phyloP scores from a whole-genome alignment of 331 rosid genomes.

The Acacia pycnantha region DNA sequence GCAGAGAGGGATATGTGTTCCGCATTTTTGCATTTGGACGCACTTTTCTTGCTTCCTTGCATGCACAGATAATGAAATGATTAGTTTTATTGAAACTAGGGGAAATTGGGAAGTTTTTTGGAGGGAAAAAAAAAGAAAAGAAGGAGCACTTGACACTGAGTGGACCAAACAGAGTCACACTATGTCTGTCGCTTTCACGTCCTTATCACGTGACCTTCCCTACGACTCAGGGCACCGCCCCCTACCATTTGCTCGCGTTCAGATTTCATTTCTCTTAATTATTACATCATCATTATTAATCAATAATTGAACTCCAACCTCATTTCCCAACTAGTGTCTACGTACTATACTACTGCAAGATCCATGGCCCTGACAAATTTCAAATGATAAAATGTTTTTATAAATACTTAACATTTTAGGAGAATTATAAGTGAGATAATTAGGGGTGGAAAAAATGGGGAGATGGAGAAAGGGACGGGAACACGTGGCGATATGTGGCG shows the following conservation, averaged over 20 bases:
- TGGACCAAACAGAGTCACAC: constrained; percentile 17
- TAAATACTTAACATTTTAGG: too few relatives aligned
- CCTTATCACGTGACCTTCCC: constrained; percentile 61
- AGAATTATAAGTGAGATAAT: not conserved
- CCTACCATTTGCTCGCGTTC: not conserved
- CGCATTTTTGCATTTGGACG: not conserved
- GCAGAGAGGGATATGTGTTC: not conserved
- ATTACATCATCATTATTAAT: not conserved
- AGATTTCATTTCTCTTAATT: not conserved
- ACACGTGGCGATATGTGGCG: constrained; percentile 38
- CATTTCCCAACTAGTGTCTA: not conserved
- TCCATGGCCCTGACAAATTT: not conserved
- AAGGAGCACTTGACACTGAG: not conserved
- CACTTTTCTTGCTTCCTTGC: not conserved
- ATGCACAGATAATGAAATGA: not conserved
- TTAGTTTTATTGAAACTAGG: not conserved
- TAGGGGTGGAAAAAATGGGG: not conserved
- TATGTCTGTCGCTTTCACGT: constrained; percentile 39
- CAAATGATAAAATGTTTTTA: not conserved
- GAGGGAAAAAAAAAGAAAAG: too few relatives aligned
- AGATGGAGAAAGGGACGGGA: not conserved
- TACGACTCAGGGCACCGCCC: constrained; percentile 70
- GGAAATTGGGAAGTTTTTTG: not conserved
- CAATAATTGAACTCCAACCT: not conserved
- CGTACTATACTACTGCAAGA: too few relatives aligned